A percentile compares a stretch with the other conserved stretches of the same genome.
These are phyloP conservation scores for Ustilago tritici DNA, from an alignment of 1,284 basidiomycete species.

Conservation along the genomic window DNA sequence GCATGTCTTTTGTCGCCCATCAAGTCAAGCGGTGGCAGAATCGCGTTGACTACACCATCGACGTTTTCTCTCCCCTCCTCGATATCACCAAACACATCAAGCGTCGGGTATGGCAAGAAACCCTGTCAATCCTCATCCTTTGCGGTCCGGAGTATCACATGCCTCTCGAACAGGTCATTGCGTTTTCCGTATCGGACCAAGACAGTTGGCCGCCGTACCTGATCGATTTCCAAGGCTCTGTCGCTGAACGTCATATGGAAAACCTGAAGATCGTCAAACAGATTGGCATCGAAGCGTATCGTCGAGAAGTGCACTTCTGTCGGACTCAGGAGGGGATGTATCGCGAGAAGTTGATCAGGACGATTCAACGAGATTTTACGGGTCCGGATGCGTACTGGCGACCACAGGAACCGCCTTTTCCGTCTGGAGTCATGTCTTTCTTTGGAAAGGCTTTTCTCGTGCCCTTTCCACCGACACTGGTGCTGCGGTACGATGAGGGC, in stretches of 20 bases:
- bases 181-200: slow-evolving; percentile 75
- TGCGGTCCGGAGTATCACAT: slow-evolving; percentile 77
- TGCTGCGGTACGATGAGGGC: slow-evolving; percentile 79
- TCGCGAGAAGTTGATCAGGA: slow-evolving; percentile 43
- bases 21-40: slow-evolving; percentile 73
- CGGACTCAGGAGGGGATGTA: slow-evolving; percentile 35
- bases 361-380: slow-evolving; percentile 52
- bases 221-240: slow-evolving; percentile 77
- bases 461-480: slow-evolving; percentile 78
- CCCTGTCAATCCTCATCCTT: slow-evolving; percentile 78
- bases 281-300: slow-evolving; percentile 49
- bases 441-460: slow-evolving; percentile 78
- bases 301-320: slow-evolving; percentile 37
- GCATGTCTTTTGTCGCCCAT: slow-evolving; percentile 51
- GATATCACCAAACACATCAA: slow-evolving; percentile 78
- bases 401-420: slow-evolving; percentile 49
- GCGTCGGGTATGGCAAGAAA: slow-evolving; percentile 85
- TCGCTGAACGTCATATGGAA: slow-evolving; percentile 81
- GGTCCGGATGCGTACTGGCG: slow-evolving; percentile 64
- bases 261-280: slow-evolving; percentile 77
- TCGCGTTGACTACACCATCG: slow-evolving; percentile 82
- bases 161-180: slow-evolving; percentile 75
- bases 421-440: slow-evolving; percentile 53
- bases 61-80: slow-evolving; percentile 82
- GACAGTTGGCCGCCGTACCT: slow-evolving; percentile 80